Percentiles rank a stretch among this genome's conserved stretches.
phyloP scores from a whole-genome alignment of 331 rosid genomes.

The Telfairia occidentalis region DNA sequence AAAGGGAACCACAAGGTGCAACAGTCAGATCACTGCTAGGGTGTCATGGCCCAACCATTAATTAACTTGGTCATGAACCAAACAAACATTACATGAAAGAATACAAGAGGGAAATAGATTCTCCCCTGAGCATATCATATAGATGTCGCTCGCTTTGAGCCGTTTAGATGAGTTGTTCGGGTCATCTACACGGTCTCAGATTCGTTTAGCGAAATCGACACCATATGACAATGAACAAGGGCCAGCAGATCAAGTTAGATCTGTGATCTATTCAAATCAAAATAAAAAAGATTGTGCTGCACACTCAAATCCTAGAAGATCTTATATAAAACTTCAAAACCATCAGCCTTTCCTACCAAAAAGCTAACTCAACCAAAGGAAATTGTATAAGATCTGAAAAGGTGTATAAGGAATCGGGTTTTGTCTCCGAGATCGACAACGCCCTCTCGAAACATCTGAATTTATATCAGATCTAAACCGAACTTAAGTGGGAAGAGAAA shows the following conservation, averaged over 20 bases:
- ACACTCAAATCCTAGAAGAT: slow-evolving; percentile 3
- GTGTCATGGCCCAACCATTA: slow-evolving; percentile 15
- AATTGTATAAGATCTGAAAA: neutral
- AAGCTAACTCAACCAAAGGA: neutral
- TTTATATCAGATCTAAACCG: neutral
- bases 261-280: neutral
- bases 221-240: neutral
- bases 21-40: slow-evolving; percentile 1
- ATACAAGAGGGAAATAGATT: neutral
- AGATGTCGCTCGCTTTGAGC: neutral
- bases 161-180: neutral
- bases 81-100: slow-evolving; percentile 5
- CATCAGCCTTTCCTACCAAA: neutral
- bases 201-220: neutral
- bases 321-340: neutral
- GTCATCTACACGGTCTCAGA: neutral
- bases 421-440: neutral
- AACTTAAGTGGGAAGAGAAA: neutral
- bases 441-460: neutral
- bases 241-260: neutral
- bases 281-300: neutral
- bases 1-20: slow-evolving; percentile 2
- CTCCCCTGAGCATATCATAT: neutral
- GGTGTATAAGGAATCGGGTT: neutral
- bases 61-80: slow-evolving; percentile 7